phyloP scores from a whole-genome alignment of 75 land plant species.

The Pinus albicaulis region DNA sequence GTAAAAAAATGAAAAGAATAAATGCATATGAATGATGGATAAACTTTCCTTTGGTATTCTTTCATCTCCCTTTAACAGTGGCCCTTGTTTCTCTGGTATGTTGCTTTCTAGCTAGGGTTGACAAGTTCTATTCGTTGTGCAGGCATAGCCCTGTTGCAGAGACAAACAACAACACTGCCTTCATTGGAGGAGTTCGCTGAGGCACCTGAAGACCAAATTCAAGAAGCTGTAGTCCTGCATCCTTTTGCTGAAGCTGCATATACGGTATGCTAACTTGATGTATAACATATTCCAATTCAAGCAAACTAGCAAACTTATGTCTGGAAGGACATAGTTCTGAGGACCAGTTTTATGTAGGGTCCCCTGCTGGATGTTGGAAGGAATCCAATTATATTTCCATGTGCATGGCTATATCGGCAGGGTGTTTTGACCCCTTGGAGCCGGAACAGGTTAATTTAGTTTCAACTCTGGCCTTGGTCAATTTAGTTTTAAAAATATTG shows the following conservation, averaged over 20 bases:
- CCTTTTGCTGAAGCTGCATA: conserved; percentile 96
- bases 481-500: neutral
- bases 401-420: conserved; percentile 87
- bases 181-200: conserved; percentile 25
- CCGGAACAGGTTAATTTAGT: conserved; percentile 58
- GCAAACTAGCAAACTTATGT: neutral
- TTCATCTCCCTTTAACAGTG: neutral
- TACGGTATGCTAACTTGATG: conserved; percentile 39
- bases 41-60: neutral
- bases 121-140: conserved; percentile 12
- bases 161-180: conserved; percentile 15
- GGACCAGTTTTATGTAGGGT: conserved; percentile 48
- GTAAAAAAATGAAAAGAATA: too few relatives aligned
- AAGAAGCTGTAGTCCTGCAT: conserved; percentile 65
- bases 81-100: neutral
- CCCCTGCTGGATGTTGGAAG: conserved; percentile 85
- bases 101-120: neutral
- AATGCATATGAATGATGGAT: too few relatives aligned
- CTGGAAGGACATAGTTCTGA: neutral
- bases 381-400: conserved; percentile 75
- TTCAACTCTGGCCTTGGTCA: conserved; percentile 4
- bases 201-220: conserved; percentile 49
- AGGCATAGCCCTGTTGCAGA: conserved; percentile 82
- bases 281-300: neutral
- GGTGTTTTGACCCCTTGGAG: conserved; percentile 80